A percentile compares a stretch with the other conserved stretches of the same genome.
Evolutionary conservation across 257 asterid genomes (phyloP).

Genomic region (Solanum dulcamara): DNA sequence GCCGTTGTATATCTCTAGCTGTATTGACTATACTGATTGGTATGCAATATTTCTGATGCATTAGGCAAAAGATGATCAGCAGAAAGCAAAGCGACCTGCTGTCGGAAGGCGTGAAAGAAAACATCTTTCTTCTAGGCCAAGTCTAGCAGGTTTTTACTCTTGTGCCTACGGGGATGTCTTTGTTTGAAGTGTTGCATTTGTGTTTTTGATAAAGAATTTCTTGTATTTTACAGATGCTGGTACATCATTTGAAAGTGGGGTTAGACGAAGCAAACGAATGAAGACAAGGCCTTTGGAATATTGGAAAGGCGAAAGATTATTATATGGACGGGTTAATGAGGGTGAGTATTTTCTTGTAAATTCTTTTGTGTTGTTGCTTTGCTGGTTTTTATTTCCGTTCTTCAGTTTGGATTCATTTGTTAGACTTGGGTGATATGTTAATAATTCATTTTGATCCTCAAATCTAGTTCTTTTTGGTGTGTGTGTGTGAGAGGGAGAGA

Average conservation of each 20-base stretch:
- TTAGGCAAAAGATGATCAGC: not conserved
- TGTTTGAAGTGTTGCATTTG: not conserved
- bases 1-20: not conserved
- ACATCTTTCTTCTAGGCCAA: slow-evolving; percentile 31
- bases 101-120: slow-evolving; percentile 14
- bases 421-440: not conserved
- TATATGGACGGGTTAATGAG: slow-evolving; percentile 53
- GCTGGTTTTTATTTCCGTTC: not conserved
- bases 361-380: not conserved
- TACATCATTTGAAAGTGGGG: slow-evolving; percentile 57
- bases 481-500: not conserved
- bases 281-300: slow-evolving; percentile 73
- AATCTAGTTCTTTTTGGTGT: not conserved
- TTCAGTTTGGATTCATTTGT: not conserved
- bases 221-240: slow-evolving; percentile 55
- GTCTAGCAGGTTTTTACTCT: slow-evolving; percentile 63
- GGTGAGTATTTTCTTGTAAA: slow-evolving; percentile 36
- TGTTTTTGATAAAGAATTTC: not conserved
- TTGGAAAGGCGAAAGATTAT: slow-evolving; percentile 85
- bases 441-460: not conserved
- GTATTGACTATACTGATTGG: not conserved
- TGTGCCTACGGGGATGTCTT: not conserved
- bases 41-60: slow-evolving; percentile 2
- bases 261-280: slow-evolving; percentile 83
- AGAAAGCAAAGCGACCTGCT: slow-evolving; percentile 6